phyloP scores from a whole-genome alignment of 306 rosid species.

The Sicyos baderoa region DNA sequence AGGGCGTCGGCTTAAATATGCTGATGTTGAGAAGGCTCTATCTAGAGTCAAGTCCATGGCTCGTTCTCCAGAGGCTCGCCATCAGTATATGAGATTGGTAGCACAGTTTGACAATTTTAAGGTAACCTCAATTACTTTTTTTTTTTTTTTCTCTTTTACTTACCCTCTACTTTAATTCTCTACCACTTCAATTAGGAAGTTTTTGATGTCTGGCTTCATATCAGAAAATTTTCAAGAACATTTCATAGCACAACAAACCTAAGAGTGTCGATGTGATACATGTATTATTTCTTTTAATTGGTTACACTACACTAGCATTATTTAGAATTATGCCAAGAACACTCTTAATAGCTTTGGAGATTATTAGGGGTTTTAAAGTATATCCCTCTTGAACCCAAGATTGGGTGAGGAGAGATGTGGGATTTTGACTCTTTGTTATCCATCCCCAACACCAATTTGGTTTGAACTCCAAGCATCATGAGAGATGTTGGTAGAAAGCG shows the following conservation, averaged over 20 bases:
- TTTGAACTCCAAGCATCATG: not conserved
- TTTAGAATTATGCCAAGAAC: not conserved
- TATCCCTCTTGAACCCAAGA: no score
- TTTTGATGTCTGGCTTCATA: not conserved
- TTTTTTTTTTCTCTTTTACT: not conserved
- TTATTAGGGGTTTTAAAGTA: not conserved
- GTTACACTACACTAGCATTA: not conserved
- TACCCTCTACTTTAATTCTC: not conserved
- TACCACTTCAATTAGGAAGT: no score
- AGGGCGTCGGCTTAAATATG: conserved; percentile 56
- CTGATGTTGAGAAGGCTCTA: conserved; percentile 57
- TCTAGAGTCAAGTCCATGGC: conserved; percentile 57
- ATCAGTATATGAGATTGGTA: conserved; percentile 58
- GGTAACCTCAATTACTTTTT: conserved; percentile 25
- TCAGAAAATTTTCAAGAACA: not conserved
- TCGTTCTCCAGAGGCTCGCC: conserved; percentile 50
- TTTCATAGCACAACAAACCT: not conserved
- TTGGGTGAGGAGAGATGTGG: no score
- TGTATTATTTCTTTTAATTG: not conserved
- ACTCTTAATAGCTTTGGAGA: not conserved
- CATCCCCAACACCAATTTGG: not conserved
- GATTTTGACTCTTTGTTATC: no score
- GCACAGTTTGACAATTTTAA: conserved; percentile 36
- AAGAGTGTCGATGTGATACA: not conserved
- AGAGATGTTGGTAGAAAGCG: not conserved